Conservation (phyloP, 768 basidiomycete genomes). For the Phylloporus rhodoxanthus region DNA sequence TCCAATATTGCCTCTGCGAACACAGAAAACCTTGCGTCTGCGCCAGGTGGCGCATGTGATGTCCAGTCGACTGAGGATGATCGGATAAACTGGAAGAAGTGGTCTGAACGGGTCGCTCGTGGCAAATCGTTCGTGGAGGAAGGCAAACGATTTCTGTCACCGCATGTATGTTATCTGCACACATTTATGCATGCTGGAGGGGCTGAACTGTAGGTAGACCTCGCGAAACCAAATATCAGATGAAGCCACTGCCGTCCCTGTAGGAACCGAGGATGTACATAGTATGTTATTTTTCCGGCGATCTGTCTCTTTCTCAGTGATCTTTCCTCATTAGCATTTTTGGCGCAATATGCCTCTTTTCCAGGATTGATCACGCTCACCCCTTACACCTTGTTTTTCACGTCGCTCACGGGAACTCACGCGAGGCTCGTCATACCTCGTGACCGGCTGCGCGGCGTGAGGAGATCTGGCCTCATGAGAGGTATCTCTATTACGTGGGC, state of each 20-base stretch:
- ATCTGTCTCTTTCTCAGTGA: background rate
- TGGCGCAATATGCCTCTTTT: conserved; percentile 48
- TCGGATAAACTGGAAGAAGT: conserved; percentile 51
- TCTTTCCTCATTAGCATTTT: conserved; percentile 41
- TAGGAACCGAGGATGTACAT: conserved; percentile 22
- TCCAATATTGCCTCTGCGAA: conserved; percentile 13
- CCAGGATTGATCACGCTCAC: conserved; percentile 61
- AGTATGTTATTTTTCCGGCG: conserved; percentile 27
- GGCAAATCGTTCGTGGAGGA: conserved; percentile 43
- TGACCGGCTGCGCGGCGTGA: conserved; percentile 46
- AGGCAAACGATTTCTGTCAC: conserved; percentile 36
- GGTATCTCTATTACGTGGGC: conserved; percentile 48
- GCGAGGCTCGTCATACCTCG: conserved; percentile 45
- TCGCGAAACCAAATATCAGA: background rate
- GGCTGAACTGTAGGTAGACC: conserved; percentile 7
- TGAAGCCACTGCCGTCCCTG: background rate
- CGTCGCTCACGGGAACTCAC: conserved; percentile 42
- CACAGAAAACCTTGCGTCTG: background rate
- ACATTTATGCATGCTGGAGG: conserved; percentile 6
- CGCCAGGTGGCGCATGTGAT: background rate
- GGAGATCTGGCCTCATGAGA: conserved; percentile 49
- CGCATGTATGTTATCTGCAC: conserved; percentile 29
- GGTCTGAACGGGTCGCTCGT: conserved; percentile 42
- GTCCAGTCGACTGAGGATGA: conserved; percentile 6
- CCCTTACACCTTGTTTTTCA: conserved; percentile 44